phyloP scores from a whole-genome alignment of 129 eudicot species.

The Flaveria bidentis region DNA sequence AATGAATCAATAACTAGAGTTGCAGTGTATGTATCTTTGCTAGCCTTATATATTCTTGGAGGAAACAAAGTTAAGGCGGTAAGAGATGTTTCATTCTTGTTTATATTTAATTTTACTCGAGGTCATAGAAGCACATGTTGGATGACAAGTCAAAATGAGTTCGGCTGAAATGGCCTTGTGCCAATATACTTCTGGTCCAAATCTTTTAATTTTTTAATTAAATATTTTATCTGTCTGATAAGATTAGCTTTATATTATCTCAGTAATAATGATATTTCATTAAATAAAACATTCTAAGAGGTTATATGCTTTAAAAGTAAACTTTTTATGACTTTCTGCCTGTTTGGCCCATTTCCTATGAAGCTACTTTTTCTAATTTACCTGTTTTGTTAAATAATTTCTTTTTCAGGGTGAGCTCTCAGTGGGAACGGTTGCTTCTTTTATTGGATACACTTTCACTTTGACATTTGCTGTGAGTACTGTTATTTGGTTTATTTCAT shows the following conservation, averaged over 20 bases:
- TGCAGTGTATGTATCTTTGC: constrained; percentile 88
- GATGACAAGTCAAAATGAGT: neutral
- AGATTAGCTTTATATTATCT: neutral
- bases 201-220: neutral
- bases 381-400: neutral
- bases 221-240: neutral
- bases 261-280: neutral
- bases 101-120: neutral
- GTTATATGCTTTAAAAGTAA: neutral
- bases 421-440: constrained; percentile 91
- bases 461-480: constrained; percentile 92
- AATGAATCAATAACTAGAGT: constrained; percentile 91
- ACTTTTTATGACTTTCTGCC: neutral
- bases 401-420: constrained; percentile 84
- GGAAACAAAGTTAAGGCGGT: constrained; percentile 97
- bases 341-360: neutral
- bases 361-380: neutral
- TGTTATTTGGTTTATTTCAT: constrained; percentile 23
- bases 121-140: neutral
- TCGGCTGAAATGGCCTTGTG: neutral
- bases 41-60: constrained; percentile 88
- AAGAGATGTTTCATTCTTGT: constrained; percentile 36
- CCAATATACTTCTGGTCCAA: neutral
- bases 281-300: neutral
- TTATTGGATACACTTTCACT: constrained; percentile 94